Evolutionary conservation across 441 rosid genomes (phyloP), one percentile per base, ranked within the genome.

Genomic region (Erodium moschatum): DNA sequence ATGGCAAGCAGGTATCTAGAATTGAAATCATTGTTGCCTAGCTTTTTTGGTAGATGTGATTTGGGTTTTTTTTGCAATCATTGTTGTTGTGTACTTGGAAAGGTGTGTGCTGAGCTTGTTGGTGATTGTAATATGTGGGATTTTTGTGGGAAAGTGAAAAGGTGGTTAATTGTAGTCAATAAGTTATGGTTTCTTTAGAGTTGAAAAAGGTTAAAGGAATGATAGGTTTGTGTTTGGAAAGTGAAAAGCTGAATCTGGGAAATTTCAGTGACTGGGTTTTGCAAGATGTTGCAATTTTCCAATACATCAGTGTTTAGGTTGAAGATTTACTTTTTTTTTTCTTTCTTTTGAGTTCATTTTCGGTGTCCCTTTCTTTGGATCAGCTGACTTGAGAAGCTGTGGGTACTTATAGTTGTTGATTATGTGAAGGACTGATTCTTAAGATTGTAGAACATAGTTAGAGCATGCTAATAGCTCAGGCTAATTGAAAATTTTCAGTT

Each of bases 1-100:
- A 80, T 70, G 89, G 76, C 29, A 88, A 93, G 72, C 96, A 88
- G 95, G 96, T 86, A 15, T 20, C 9, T 38, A 9, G 0, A 38
- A 5, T 5, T 5, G 44, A 38, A 5, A 38, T 38, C 44, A 38
- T 6, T 38, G 0, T 38, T 9, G 7, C 44, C 40, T 35, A 35
- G 40, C 40, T 65, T 33, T 35, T 65, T 38, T 19, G 27, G 6
- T 12, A 20, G 15, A 19, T 61, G n/a, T 21, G 65, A n/a, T 61
- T 62, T 62, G 31, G 61, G 61, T 19, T 4, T 15, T 4, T 15
- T 38, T 16, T n/a, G 9, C 21, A 54, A 54, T 54, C 61, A 54
- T 54, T 54, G 61, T 16, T 15, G 61, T 54, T 54, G 9, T 54
- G 4, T 54, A 16, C 5, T 54, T 16, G 27, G 2, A 44, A 44